A percentile compares a stretch with the other conserved stretches of the same genome.
These are phyloP conservation scores for Aurifilum marmelostoma DNA, from an alignment of 2,329 filamentous ascomycete species.

Conservation along the genomic window DNA sequence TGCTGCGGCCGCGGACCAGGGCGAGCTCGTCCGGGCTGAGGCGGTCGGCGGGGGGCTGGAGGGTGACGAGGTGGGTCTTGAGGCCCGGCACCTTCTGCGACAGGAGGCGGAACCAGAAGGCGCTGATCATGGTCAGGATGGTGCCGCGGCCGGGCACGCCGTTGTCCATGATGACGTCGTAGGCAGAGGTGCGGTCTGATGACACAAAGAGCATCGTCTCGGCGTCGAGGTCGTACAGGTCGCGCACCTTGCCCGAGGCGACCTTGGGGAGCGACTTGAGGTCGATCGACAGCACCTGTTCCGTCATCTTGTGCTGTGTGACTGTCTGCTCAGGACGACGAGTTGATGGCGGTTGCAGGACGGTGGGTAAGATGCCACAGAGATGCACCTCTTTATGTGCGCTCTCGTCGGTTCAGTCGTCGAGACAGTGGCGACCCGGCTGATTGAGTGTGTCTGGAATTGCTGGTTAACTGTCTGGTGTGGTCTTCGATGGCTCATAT, in stretches of 20 bases:
- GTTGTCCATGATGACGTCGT: constrained; percentile 88
- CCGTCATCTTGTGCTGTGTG: constrained; percentile 17
- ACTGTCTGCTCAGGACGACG: neutral
- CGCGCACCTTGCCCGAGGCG: constrained; percentile 38
- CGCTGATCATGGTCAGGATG: constrained; percentile 51
- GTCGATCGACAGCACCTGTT: constrained; percentile 32
- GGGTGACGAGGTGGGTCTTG: constrained; percentile 56
- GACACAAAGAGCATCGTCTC: constrained; percentile 38
- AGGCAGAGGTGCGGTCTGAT: constrained; percentile 78
- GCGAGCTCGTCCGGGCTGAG: constrained; percentile 50
- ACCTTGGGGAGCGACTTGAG: constrained; percentile 39
- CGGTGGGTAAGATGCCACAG: neutral
- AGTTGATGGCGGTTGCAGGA: neutral
- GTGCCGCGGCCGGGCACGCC: constrained; percentile 58
- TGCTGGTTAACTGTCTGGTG: neutral
- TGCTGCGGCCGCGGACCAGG: constrained; percentile 66
- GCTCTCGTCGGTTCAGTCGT: neutral
- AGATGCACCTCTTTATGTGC: neutral
- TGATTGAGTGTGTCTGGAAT: neutral
- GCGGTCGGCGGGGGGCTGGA: constrained; percentile 41
- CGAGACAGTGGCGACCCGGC: neutral
- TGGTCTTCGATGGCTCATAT: neutral
- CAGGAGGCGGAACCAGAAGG: constrained; percentile 59
- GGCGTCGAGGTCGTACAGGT: constrained; percentile 36
- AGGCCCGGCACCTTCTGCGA: constrained; percentile 49